phyloP scores from a whole-genome alignment of 73 alveolate genomes.

The Tetrahymena borealis region DNA sequence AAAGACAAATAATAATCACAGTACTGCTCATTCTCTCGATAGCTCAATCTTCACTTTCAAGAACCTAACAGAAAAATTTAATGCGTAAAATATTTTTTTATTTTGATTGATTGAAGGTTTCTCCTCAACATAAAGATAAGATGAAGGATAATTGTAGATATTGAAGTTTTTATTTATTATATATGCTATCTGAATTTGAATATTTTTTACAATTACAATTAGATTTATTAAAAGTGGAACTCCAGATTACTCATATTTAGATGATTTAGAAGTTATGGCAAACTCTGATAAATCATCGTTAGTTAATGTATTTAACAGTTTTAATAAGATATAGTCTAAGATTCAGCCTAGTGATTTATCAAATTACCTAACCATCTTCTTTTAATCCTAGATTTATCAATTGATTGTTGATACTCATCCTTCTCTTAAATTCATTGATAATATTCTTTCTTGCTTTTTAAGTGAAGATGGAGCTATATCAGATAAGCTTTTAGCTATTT shows the following conservation, averaged over 20 bases:
- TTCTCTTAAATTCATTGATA: not conserved
- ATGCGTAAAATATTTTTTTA: not conserved
- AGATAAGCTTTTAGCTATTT: too few relatives aligned
- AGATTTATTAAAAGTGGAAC: not conserved
- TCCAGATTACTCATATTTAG: not conserved
- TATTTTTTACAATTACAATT: too few relatives aligned
- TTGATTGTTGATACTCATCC: not conserved
- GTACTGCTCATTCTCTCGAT: not conserved
- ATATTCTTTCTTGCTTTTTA: too few relatives aligned
- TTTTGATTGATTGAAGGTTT: too few relatives aligned
- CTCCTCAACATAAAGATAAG: too few relatives aligned
- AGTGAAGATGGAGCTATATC: too few relatives aligned
- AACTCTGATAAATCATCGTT: not conserved
- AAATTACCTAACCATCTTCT: not conserved
- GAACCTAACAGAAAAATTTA: not conserved
- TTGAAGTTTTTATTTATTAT: too few relatives aligned
- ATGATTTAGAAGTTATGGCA: not conserved
- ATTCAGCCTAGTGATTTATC: not conserved
- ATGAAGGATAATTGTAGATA: too few relatives aligned
- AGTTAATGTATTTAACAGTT: not conserved
- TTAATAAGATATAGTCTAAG: not conserved
- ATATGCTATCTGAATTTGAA: too few relatives aligned
- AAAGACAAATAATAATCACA: not conserved
- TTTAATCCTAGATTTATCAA: not conserved
- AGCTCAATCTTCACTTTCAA: not conserved